A percentile compares a stretch with the other conserved stretches of the same genome.
phyloP scores from a whole-genome alignment of 306 rosid genomes.

The Sphenostylis stenocarpa region DNA sequence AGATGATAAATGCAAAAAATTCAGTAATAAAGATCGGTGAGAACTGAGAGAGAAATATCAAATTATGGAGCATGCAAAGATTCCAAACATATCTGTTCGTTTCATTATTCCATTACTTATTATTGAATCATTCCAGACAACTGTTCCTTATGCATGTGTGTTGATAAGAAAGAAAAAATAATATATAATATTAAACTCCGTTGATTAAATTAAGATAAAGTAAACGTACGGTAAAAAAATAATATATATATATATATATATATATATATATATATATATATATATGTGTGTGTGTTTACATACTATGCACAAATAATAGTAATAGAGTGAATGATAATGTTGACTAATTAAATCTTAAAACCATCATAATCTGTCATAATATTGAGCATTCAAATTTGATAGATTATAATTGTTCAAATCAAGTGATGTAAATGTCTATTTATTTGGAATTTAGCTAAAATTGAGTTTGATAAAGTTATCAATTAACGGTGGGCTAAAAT shows the following conservation, averaged over 20 bases:
- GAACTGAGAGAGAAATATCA: neutral
- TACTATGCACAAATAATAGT: neutral
- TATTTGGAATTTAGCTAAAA: no score
- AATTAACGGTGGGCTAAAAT: no score
- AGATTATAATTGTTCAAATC: neutral
- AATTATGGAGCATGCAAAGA: neutral
- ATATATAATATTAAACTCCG: neutral
- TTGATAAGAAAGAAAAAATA: neutral
- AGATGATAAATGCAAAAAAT: neutral
- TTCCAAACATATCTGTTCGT: neutral
- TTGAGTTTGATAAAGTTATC: no score
- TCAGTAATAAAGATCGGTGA: neutral
- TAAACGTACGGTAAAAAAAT: neutral
- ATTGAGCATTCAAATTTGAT: neutral
- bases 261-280: no score
- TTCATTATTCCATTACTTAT: neutral
- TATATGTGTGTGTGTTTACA: no score
- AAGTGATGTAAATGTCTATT: no score
- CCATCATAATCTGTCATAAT: neutral
- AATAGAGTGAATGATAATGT: neutral
- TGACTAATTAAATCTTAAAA: neutral
- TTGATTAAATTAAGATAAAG: neutral
- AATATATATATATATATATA: no score
- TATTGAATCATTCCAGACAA: neutral
- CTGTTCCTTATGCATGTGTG: neutral